A percentile compares a stretch with the other conserved stretches of the same genome.
Conservation (phyloP, 768 basidiomycete genomes). For the Mycena floridula region DNA sequence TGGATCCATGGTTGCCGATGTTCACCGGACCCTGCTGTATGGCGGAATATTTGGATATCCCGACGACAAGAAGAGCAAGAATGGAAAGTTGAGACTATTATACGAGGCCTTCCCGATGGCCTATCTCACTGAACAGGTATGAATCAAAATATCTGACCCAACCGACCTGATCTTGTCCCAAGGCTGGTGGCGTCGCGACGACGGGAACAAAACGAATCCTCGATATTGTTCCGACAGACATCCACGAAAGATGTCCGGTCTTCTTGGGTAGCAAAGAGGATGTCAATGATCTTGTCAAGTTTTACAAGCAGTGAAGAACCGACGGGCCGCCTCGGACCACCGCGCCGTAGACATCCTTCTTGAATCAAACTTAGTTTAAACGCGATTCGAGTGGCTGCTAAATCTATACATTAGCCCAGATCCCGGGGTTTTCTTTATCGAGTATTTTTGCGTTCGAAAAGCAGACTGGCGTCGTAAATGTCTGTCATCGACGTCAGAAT, state of each 20-base stretch:
- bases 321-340: background rate
- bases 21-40: conserved; percentile 92
- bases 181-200: conserved; percentile 96
- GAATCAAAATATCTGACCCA: conserved; percentile 10
- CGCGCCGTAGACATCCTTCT: background rate
- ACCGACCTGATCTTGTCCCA: conserved; percentile 4
- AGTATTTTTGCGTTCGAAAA: too few relatives aligned
- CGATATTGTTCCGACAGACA: conserved; percentile 77
- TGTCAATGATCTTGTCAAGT: conserved; percentile 84
- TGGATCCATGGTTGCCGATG: conserved; percentile 99
- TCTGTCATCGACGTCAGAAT: too few relatives aligned
- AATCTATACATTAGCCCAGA: too few relatives aligned
- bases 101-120: conserved; percentile 99
- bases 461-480: too few relatives aligned
- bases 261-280: conserved; percentile 94
- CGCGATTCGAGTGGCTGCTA: background rate
- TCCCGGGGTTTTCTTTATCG: too few relatives aligned
- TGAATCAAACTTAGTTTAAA: background rate
- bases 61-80: conserved; percentile 95
- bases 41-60: conserved; percentile 99
- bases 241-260: conserved; percentile 90
- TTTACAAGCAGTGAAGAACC: conserved; percentile 54
- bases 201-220: conserved; percentile 92
- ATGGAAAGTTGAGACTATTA: conserved; percentile 86
- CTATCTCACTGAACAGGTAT: conserved; percentile 85